Conservation (phyloP, 495 filamentous ascomycete species). For the Aspergillus leporis region DNA sequence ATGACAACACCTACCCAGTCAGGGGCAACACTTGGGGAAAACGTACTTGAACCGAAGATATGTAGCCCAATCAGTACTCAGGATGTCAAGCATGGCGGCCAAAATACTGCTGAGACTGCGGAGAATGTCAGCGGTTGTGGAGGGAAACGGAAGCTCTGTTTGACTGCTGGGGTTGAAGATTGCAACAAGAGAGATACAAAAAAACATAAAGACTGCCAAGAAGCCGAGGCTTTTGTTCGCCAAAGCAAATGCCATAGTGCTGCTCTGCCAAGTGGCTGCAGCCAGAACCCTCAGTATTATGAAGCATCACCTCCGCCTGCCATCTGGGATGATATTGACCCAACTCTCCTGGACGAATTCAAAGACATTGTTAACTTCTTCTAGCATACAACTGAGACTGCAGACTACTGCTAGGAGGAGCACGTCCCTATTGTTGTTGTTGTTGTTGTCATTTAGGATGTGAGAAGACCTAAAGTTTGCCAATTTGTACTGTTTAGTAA, state of each 20-base stretch:
- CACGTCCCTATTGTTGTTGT: too few species aligned
- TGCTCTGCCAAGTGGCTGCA: neutral
- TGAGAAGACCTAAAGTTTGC: too few species aligned
- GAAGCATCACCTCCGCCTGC: neutral
- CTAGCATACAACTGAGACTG: slow-evolving; percentile 10
- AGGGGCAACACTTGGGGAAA: neutral
- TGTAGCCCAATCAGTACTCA: neutral
- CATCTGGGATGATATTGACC: slow-evolving; percentile 39
- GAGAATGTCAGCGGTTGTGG: neutral
- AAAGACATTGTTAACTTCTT: slow-evolving; percentile 42
- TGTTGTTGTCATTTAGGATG: too few species aligned
- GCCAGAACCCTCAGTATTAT: neutral
- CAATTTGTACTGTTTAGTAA: too few species aligned
- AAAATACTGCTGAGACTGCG: neutral
- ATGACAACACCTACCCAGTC: neutral
- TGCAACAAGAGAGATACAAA: neutral
- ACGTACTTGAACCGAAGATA: neutral
- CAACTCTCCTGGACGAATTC: slow-evolving; percentile 37
- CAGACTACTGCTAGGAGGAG: neutral
- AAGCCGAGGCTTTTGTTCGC: neutral
- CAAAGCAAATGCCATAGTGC: neutral
- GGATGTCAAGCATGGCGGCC: neutral
- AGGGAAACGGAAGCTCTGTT: neutral
- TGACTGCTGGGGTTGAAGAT: neutral
- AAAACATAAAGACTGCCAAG: neutral